phyloP scores from a whole-genome alignment of 768 basidiomycete species.

The Postia placenta region DNA sequence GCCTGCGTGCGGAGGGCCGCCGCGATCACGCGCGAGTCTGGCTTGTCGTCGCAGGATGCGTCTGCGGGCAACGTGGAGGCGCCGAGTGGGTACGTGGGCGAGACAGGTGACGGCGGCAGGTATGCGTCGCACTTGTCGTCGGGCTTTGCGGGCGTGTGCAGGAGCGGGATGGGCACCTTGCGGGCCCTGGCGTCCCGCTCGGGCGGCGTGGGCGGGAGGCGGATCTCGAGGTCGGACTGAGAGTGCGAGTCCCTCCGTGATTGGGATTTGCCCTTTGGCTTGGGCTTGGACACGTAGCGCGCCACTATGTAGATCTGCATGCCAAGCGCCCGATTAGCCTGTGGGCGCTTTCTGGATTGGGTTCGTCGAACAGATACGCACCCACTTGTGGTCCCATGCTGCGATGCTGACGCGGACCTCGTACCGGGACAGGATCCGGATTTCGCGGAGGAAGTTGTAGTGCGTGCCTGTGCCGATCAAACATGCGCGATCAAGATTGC shows the following conservation, averaged over 20 bases:
- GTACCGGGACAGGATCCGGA: slow-evolving; percentile 54
- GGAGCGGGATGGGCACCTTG: slow-evolving; percentile 16
- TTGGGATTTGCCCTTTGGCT: slow-evolving; percentile 21
- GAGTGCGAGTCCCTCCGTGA: not conserved
- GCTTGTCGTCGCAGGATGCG: not conserved
- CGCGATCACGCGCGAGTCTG: not conserved
- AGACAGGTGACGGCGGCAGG: slow-evolving; percentile 11
- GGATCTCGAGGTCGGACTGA: not conserved
- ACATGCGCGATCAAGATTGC: not conserved
- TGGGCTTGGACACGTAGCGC: slow-evolving; percentile 55
- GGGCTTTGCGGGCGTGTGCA: slow-evolving; percentile 33
- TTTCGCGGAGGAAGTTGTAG: slow-evolving; percentile 65
- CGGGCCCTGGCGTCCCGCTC: not conserved
- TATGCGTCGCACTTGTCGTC: slow-evolving; percentile 1
- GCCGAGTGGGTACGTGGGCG: slow-evolving; percentile 2
- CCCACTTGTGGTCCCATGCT: slow-evolving; percentile 80
- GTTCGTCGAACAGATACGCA: slow-evolving; percentile 23
- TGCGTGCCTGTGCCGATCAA: slow-evolving; percentile 44
- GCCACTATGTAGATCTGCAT: slow-evolving; percentile 54
- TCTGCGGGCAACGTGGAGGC: slow-evolving; percentile 2
- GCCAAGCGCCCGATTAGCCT: not conserved
- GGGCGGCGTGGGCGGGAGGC: not conserved
- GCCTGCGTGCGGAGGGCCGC: slow-evolving; percentile 3
- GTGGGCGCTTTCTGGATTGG: not conserved
- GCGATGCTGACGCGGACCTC: slow-evolving; percentile 54